Percentiles rank a stretch among this genome's conserved stretches.
Conservation (phyloP, 2,329 filamentous ascomycete genomes). For the Hypoxylon sp. region DNA sequence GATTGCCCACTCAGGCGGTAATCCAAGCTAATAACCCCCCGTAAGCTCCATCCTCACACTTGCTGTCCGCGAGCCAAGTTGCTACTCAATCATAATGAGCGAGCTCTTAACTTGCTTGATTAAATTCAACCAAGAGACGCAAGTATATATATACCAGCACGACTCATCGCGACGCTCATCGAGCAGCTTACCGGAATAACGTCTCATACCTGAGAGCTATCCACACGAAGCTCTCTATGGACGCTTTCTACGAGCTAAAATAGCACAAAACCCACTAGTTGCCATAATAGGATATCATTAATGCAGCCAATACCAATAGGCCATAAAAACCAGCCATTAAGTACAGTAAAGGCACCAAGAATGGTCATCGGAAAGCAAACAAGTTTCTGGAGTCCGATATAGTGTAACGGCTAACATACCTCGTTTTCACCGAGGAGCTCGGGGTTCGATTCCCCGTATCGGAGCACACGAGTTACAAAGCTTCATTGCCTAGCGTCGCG, state of each 20-base stretch:
- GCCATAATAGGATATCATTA: background rate
- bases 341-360: constrained; percentile 1
- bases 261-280: background rate
- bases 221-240: too few relatives aligned
- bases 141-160: too few relatives aligned
- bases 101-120: too few relatives aligned
- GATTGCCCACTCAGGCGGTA: too few relatives aligned
- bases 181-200: too few relatives aligned
- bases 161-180: too few relatives aligned
- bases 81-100: too few relatives aligned
- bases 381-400: constrained; percentile 34
- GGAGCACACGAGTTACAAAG: constrained; percentile 14
- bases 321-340: constrained; percentile 2
- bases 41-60: too few relatives aligned
- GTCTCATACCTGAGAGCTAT: too few relatives aligned
- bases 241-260: constrained; percentile 15
- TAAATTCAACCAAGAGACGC: too few relatives aligned
- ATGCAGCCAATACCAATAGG: constrained; percentile 15
- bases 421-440: constrained; percentile 47
- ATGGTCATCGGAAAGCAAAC: background rate
- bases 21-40: too few relatives aligned
- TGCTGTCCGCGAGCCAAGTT: too few relatives aligned
- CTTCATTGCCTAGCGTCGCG: background rate
- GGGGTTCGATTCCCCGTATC: constrained; percentile 47
- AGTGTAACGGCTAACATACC: constrained; percentile 47